Evolutionary conservation across 257 asterid species (phyloP), one percentile per base, ranked within the genome.

Genomic region (Scutellaria barbata): DNA sequence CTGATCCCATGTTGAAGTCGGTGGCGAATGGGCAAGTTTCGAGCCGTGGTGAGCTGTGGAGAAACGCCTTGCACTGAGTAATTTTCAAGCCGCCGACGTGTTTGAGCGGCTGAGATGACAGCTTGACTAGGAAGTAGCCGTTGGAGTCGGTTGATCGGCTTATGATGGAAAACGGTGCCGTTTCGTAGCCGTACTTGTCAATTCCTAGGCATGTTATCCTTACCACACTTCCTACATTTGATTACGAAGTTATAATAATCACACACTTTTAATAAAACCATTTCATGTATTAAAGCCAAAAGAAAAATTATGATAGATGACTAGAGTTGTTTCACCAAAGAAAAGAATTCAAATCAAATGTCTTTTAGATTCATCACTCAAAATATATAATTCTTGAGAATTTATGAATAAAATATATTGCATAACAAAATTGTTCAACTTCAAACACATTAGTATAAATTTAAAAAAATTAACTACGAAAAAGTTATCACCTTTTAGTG

Each of bases 51-150:
- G 86, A 80, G 50, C 83, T 85, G 63, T 87, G 86, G 16, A 87
- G 78, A 51, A 87, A 85, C n/a, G 79, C 82, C 45, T 83, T 87
- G 78, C 94, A 87, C 10, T 87, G 75, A 5, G 74, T 59, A 45
- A 82, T 69, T 45, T 55, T 80, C 52, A 77, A 71, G 54, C 79
- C 87, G 47, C 79, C 86, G 14, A 57, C 80, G 35, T 75, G 77
- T 45, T 77, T 68, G 0, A 71, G 72, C 54, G 43, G 77, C 74
- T 46, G 57, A 8, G 79, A 43, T 0, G 89, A 78, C 1, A 87
- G 81, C 66, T 81, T 79, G 1, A 85, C 77, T 0, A 78, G 69
- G 72, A 85, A 87, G 71, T 87, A 87, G 76, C 94, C 90, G 63
- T 87, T 85, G 47, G 54, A 60, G 56, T 87, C 85, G 3, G 85